Conservation (phyloP, 2,329 filamentous ascomycete genomes). For the Colletotrichum sp. region DNA sequence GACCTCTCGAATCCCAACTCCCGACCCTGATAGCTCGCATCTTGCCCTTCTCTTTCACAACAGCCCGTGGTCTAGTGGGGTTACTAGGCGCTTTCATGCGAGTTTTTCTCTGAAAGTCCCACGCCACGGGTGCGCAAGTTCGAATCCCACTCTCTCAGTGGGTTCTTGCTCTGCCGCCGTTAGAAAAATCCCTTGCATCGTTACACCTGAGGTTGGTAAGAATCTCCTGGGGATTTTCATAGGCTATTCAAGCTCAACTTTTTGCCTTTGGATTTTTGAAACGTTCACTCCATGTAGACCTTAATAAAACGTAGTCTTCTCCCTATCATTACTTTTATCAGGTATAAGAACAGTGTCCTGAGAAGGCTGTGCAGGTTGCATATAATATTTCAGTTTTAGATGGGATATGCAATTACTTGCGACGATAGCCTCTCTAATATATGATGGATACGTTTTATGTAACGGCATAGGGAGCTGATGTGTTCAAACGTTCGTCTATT, state of each 20-base stretch:
- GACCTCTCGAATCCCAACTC: background rate
- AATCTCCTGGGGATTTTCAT: slow-evolving; percentile 1
- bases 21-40: background rate
- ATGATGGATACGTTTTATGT: background rate
- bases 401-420: background rate
- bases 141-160: background rate
- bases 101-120: background rate
- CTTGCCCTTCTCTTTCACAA: background rate
- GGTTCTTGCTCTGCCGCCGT: background rate
- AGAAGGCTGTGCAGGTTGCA: background rate
- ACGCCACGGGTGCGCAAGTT: background rate
- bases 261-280: background rate
- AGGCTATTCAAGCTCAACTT: background rate
- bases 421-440: background rate
- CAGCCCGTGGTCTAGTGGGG: background rate
- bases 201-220: slow-evolving; percentile 11
- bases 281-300: background rate
- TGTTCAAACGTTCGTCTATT: background rate
- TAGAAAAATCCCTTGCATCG: slow-evolving; percentile 1
- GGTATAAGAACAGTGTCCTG: background rate
- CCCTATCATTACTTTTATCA: background rate
- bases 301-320: background rate
- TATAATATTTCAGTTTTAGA: background rate
- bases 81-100: background rate
- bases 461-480: background rate